Conservation (phyloP, 2,329 filamentous ascomycete genomes). For the Penicillium verrucosum region DNA sequence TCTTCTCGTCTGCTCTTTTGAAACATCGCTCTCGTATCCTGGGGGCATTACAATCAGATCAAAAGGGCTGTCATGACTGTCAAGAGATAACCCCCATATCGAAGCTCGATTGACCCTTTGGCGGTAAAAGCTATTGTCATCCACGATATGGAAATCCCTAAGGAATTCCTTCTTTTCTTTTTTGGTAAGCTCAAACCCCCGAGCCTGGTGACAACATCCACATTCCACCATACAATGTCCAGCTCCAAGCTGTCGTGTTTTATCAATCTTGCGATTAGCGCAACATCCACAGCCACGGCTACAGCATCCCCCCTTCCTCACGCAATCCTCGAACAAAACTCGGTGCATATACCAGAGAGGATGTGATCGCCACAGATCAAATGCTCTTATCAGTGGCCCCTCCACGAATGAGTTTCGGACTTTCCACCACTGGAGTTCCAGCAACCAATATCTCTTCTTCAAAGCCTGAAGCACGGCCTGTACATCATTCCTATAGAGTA, state of each 20-base stretch:
- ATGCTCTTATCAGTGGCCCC: neutral
- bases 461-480: neutral
- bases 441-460: neutral
- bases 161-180: neutral
- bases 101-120: neutral
- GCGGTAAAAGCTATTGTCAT: neutral
- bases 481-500: neutral
- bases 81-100: neutral
- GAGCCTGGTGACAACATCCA: neutral
- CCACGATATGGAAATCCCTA: neutral
- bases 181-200: neutral
- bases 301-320: slow-evolving; percentile 1
- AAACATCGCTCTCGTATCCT: neutral
- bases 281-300: slow-evolving; percentile 2
- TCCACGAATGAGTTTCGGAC: neutral
- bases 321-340: slow-evolving; percentile 2
- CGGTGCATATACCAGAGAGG: slow-evolving; percentile 10
- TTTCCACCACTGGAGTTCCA: neutral
- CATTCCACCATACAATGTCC: slow-evolving; percentile 6
- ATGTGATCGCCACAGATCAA: neutral
- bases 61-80: neutral
- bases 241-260: neutral
- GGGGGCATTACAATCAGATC: neutral
- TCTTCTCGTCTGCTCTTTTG: neutral
- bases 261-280: neutral